Conservation (phyloP, 2,329 filamentous ascomycete genomes). For the Hymenoscyphus repandus region DNA sequence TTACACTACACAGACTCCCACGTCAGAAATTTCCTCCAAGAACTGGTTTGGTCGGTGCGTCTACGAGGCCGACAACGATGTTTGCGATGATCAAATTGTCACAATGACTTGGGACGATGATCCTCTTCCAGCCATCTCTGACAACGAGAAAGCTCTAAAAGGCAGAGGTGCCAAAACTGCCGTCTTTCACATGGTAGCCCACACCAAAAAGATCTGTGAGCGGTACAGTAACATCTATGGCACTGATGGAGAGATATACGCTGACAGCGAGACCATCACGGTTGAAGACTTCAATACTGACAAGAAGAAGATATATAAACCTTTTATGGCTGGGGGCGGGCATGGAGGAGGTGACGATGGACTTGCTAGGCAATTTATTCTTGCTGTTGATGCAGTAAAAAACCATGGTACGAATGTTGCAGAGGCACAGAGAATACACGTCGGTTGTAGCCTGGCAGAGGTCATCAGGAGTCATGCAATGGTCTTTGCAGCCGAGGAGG, state of each 20-base stretch:
- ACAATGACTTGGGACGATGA: conserved; percentile 84
- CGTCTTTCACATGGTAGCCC: conserved; percentile 89
- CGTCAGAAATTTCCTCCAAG: conserved; percentile 42
- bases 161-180: conserved; percentile 72
- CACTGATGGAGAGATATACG: conserved; percentile 76
- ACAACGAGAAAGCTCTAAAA: conserved; percentile 18
- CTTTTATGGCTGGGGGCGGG: conserved; percentile 53
- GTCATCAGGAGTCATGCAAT: conserved; percentile 83
- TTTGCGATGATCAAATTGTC: conserved; percentile 88
- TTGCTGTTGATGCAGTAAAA: conserved; percentile 75
- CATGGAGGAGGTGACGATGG: conserved; percentile 80
- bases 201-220: conserved; percentile 81
- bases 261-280: conserved; percentile 73
- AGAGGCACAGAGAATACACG: conserved; percentile 66
- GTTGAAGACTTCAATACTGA: conserved; percentile 67
- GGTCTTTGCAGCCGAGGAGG: conserved; percentile 92
- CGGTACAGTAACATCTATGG: conserved; percentile 84
- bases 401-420: conserved; percentile 60
- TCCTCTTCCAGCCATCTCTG: conserved; percentile 30
- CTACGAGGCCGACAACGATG: conserved; percentile 87
- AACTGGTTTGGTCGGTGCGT: conserved; percentile 95
- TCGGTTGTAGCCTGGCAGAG: conserved; percentile 84
- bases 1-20: conserved; percentile 46
- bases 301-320: conserved; percentile 46
- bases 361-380: conserved; percentile 74